Evolutionary conservation across 257 asterid species (phyloP).

Genomic region (Thymus mandschuricus): DNA sequence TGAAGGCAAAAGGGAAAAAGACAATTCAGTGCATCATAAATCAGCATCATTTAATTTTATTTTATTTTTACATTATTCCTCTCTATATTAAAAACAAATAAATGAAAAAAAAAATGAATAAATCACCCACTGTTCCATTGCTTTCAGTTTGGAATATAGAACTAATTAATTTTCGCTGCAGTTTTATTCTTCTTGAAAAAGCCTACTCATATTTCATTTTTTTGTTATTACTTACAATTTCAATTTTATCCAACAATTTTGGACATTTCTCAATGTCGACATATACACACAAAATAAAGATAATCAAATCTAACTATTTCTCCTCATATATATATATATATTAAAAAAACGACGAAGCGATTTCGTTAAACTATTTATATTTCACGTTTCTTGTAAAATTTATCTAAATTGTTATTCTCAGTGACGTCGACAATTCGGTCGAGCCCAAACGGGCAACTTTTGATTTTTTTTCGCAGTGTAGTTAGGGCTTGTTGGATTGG

Average conservation of each 20-base stretch:
- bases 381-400: too few relatives aligned
- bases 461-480: too few relatives aligned
- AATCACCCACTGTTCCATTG: conserved; percentile 26
- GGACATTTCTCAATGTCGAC: not conserved
- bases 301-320: too few relatives aligned
- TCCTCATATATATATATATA: too few relatives aligned
- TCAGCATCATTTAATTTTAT: not conserved
- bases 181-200: conserved; percentile 3
- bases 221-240: conserved; percentile 17
- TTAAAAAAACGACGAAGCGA: too few relatives aligned
- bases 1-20: conserved; percentile 19
- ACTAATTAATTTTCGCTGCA: conserved; percentile 15
- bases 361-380: too few relatives aligned
- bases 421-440: too few relatives aligned
- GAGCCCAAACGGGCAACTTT: too few relatives aligned
- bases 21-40: conserved; percentile 29
- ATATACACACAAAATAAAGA: not conserved
- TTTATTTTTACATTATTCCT: conserved; percentile 8
- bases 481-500: too few relatives aligned
- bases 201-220: conserved; percentile 22
- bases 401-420: too few relatives aligned
- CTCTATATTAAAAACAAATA: not conserved
- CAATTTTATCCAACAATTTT: conserved; percentile 23
- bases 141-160: conserved; percentile 19
- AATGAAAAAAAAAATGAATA: not conserved